Conservation (phyloP, 169 alveolate species). For the Cryptosporidium ubiquitum region DNA sequence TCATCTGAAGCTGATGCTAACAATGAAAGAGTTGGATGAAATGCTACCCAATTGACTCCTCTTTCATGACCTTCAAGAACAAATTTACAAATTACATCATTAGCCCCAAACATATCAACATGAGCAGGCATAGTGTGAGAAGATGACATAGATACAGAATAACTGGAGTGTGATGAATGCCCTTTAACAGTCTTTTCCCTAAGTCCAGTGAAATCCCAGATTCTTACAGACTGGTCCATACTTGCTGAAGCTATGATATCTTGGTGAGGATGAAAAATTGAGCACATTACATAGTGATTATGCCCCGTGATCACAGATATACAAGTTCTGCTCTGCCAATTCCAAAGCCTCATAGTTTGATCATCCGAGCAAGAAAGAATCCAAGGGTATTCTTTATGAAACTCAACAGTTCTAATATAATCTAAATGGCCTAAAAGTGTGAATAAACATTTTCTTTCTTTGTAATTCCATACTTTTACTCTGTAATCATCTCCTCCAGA, state of each 20-base stretch:
- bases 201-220: slow-evolving; percentile 95
- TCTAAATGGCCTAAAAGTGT: slow-evolving; percentile 95
- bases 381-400: slow-evolving; percentile 97
- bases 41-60: slow-evolving; percentile 96
- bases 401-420: slow-evolving; percentile 94
- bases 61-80: slow-evolving; percentile 96
- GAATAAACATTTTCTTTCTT: slow-evolving; percentile 89
- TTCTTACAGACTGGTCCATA: slow-evolving; percentile 92
- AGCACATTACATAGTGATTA: slow-evolving; percentile 97
- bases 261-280: slow-evolving; percentile 94
- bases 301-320: slow-evolving; percentile 93
- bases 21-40: slow-evolving; percentile 90
- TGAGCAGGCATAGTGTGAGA: slow-evolving; percentile 68
- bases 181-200: slow-evolving; percentile 90
- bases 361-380: slow-evolving; percentile 94
- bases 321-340: slow-evolving; percentile 93
- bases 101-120: slow-evolving; percentile 89
- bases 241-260: slow-evolving; percentile 93
- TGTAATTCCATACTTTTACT: slow-evolving; percentile 94
- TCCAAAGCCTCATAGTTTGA: slow-evolving; percentile 97
- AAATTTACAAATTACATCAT: slow-evolving; percentile 89
- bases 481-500: slow-evolving; percentile 97
- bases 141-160: not conserved
- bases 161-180: slow-evolving; percentile 54
- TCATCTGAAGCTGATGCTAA: slow-evolving; percentile 96